Conservation (phyloP, 2,329 filamentous ascomycete genomes). For the Pseudohalonectria lignicola region DNA sequence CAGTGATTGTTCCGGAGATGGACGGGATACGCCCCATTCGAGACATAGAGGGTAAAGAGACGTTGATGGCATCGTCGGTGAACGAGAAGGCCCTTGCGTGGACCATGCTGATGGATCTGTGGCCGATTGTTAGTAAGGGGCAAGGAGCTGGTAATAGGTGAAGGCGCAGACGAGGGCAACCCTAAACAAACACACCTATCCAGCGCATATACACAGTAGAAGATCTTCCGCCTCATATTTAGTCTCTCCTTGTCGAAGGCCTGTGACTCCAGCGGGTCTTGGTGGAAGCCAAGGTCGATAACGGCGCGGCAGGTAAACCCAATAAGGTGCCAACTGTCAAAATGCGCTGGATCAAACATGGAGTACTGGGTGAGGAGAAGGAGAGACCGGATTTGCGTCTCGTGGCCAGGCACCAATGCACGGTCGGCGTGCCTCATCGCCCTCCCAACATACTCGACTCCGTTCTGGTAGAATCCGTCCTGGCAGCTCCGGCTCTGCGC, state of each 20-base stretch:
- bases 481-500: slow-evolving; percentile 61
- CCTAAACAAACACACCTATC: slow-evolving; percentile 53
- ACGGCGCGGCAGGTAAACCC: slow-evolving; percentile 82
- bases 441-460: slow-evolving; percentile 42
- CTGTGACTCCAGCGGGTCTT: slow-evolving; percentile 69
- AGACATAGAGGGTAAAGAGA: slow-evolving; percentile 57
- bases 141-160: too few species aligned
- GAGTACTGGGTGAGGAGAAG: slow-evolving; percentile 81
- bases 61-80: slow-evolving; percentile 76
- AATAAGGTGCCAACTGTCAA: slow-evolving; percentile 88
- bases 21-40: slow-evolving; percentile 29
- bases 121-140: too few species aligned
- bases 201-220: slow-evolving; percentile 82
- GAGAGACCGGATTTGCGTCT: slow-evolving; percentile 77
- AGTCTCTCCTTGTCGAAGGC: slow-evolving; percentile 57
- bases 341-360: slow-evolving; percentile 80
- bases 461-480: slow-evolving; percentile 48
- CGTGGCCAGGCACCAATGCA: slow-evolving; percentile 75
- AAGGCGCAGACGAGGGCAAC: slow-evolving; percentile 2
- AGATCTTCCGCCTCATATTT: slow-evolving; percentile 71
- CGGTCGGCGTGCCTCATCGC: slow-evolving; percentile 71
- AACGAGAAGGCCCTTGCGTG: slow-evolving; percentile 86
- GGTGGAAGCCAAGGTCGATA: slow-evolving; percentile 84
- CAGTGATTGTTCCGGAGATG: slow-evolving; percentile 28
- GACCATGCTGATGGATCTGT: slow-evolving; percentile 76